phyloP scores from a whole-genome alignment of 352 stramenopile species.

The Blastocystis sp. region DNA sequence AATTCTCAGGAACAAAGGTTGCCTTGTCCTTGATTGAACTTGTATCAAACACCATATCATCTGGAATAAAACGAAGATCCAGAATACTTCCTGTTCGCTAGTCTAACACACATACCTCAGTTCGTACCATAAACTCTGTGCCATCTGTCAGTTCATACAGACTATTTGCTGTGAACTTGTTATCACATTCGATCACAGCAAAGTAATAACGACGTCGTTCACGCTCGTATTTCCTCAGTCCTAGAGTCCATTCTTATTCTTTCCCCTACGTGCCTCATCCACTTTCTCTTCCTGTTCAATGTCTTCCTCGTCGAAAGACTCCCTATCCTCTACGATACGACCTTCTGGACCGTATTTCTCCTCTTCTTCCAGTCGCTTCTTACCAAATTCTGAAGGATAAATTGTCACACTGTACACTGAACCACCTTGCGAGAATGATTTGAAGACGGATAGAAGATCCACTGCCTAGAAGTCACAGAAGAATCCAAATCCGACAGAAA shows the following conservation, averaged over 20 bases:
- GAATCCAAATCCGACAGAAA: neutral
- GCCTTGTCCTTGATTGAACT: slow-evolving; percentile 10
- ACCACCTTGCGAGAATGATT: slow-evolving; percentile 42
- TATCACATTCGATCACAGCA: slow-evolving; percentile 55
- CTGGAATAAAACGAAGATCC: slow-evolving; percentile 55
- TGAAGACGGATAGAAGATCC: slow-evolving; percentile 36
- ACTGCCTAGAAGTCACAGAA: slow-evolving; percentile 12
- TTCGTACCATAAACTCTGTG: slow-evolving; percentile 46
- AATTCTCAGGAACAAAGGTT: slow-evolving; percentile 52
- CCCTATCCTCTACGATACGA: neutral
- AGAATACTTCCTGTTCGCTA: slow-evolving; percentile 47
- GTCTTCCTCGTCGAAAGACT: slow-evolving; percentile 14
- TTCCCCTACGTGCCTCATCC: slow-evolving; percentile 12
- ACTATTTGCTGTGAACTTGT: slow-evolving; percentile 29
- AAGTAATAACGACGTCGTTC: slow-evolving; percentile 56
- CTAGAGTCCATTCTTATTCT: neutral
- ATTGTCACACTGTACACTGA: slow-evolving; percentile 50
- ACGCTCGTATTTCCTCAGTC: slow-evolving; percentile 41
- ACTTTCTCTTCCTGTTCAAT: slow-evolving; percentile 49
- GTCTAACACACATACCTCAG: neutral
- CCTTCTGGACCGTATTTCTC: slow-evolving; percentile 61
- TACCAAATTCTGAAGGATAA: slow-evolving; percentile 53
- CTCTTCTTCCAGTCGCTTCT: slow-evolving; percentile 31
- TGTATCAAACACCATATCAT: slow-evolving; percentile 51
- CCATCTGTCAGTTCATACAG: slow-evolving; percentile 50